A percentile compares a stretch with the other conserved stretches of the same genome.
Evolutionary conservation across 129 eudicot genomes (phyloP).

Genomic region (Glebionis coronaria): DNA sequence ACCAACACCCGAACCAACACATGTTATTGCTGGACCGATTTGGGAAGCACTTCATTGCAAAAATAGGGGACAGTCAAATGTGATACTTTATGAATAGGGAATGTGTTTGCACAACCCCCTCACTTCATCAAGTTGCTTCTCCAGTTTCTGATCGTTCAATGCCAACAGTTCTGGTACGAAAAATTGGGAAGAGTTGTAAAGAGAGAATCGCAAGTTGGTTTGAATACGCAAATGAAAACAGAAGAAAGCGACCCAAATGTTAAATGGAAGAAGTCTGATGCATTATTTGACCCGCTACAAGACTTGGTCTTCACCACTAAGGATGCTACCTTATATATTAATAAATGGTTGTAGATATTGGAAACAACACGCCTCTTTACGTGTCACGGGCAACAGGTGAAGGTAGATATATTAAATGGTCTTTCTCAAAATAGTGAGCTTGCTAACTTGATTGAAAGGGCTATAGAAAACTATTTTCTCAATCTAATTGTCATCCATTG

Average conservation of each 20-base stretch:
- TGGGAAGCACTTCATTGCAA: too few relatives aligned
- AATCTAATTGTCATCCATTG: too few relatives aligned
- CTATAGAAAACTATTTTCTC: too few relatives aligned
- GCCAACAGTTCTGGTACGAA: too few relatives aligned
- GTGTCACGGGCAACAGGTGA: conserved; percentile 31
- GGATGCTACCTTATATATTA: conserved; percentile 30
- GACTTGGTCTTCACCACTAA: conserved; percentile 24
- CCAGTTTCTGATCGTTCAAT: too few relatives aligned
- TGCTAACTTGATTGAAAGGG: conserved; percentile 50
- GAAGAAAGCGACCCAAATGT: conserved; percentile 47
- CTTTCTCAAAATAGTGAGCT: conserved; percentile 51
- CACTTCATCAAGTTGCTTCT: too few relatives aligned
- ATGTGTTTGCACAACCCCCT: too few relatives aligned
- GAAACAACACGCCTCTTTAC: conserved; percentile 19
- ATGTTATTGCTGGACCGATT: too few relatives aligned
- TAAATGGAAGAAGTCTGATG: conserved; percentile 55
- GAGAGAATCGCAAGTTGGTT: conserved; percentile 66
- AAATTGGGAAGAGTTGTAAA: conserved; percentile 36
- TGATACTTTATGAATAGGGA: too few relatives aligned
- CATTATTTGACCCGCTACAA: conserved; percentile 29
- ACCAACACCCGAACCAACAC: too few relatives aligned
- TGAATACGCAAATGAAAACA: conserved; percentile 51
- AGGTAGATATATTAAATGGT: conserved; percentile 40
- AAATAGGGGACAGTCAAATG: too few relatives aligned
- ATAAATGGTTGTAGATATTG: conserved; percentile 42